Conservation (phyloP, 2,329 filamentous ascomycete species). For the Colletotrichum truncatum region DNA sequence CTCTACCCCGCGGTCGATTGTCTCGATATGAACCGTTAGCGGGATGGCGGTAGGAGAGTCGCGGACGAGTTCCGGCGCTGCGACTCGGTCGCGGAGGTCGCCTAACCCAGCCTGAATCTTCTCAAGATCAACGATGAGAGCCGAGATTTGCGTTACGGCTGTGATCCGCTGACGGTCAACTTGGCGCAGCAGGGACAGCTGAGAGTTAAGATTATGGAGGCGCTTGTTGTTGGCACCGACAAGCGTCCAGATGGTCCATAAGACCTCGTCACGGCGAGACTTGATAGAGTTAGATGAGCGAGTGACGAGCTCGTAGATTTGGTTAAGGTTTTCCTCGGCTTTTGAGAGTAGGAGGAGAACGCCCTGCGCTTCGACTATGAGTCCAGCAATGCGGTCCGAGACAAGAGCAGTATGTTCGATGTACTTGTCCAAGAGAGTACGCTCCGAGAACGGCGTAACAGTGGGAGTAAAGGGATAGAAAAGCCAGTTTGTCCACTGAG, state of each 20-base stretch:
- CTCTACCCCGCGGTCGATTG: slow-evolving; percentile 77
- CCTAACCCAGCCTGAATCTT: slow-evolving; percentile 76
- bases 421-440: slow-evolving; percentile 76
- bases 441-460: slow-evolving; percentile 61
- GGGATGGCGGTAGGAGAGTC: slow-evolving; percentile 62
- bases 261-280: slow-evolving; percentile 69
- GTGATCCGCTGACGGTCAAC: slow-evolving; percentile 73
- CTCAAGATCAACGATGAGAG: slow-evolving; percentile 77
- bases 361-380: slow-evolving; percentile 77
- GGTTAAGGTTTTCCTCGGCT: slow-evolving; percentile 74
- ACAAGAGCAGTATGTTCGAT: slow-evolving; percentile 76
- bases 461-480: slow-evolving; percentile 72
- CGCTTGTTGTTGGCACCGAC: slow-evolving; percentile 74
- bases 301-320: slow-evolving; percentile 75
- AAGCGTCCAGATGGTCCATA: slow-evolving; percentile 77
- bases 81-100: slow-evolving; percentile 76
- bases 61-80: slow-evolving; percentile 68
- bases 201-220: slow-evolving; percentile 68
- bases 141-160: slow-evolving; percentile 74
- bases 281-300: slow-evolving; percentile 69
- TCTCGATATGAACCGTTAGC: slow-evolving; percentile 78
- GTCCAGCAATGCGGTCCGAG: slow-evolving; percentile 71
- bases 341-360: slow-evolving; percentile 72
- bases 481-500: slow-evolving; percentile 51
- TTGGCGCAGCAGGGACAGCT: slow-evolving; percentile 70